Evolutionary conservation across 441 rosid genomes (phyloP).

Genomic region (Erodium trifolium): DNA sequence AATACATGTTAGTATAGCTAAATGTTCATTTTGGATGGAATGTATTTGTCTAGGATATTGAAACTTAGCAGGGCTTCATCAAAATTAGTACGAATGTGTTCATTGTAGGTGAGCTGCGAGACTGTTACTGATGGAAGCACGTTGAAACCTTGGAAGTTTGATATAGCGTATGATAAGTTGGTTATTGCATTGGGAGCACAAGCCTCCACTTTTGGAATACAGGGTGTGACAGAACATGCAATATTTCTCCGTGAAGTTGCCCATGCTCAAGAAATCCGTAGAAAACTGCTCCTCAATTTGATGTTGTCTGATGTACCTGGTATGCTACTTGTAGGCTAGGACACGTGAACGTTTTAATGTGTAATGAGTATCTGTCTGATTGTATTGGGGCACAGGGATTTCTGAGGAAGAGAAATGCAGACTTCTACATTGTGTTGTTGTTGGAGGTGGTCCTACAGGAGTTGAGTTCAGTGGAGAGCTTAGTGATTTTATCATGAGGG

Average conservation of each 20-base stretch:
- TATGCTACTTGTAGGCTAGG: conserved; percentile 17
- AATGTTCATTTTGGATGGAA: background rate
- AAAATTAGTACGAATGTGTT: conserved; percentile 7
- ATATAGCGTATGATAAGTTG: conserved; percentile 63
- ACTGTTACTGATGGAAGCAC: conserved; percentile 51
- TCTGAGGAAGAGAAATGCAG: conserved; percentile 67
- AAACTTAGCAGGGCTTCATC: background rate
- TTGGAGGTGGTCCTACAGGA: conserved; percentile 92
- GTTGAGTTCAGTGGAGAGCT: conserved; percentile 92
- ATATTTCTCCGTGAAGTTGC: conserved; percentile 76
- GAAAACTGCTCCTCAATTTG: conserved; percentile 72
- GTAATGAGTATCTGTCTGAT: background rate
- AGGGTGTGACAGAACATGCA: conserved; percentile 62
- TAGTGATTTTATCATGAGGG: conserved; percentile 74
- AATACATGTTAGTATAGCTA: background rate
- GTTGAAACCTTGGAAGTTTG: conserved; percentile 57
- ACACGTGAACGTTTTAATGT: background rate
- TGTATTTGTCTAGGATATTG: background rate
- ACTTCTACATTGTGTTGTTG: conserved; percentile 76
- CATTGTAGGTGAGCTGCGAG: conserved; percentile 61
- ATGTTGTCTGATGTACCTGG: conserved; percentile 87
- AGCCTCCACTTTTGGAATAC: conserved; percentile 71
- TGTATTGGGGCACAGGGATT: conserved; percentile 35
- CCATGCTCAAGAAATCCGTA: conserved; percentile 84
- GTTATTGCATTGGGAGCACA: conserved; percentile 73